A percentile compares a stretch with the other conserved stretches of the same genome.
phyloP scores from a whole-genome alignment of 2,329 filamentous ascomycete species.

The Colletotrichum gigasporum region DNA sequence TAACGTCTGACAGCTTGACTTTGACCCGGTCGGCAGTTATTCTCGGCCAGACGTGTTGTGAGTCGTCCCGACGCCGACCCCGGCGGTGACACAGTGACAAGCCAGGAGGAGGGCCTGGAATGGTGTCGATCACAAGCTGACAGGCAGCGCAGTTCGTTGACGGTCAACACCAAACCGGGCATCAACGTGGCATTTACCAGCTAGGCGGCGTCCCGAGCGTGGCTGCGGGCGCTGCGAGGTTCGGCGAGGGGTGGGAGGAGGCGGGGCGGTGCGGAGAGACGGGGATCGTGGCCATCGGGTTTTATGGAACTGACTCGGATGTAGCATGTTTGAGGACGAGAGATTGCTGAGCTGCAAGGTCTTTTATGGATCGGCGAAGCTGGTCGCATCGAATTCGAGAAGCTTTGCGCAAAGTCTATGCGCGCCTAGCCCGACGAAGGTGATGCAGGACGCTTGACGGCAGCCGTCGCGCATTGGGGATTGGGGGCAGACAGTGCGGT shows the following conservation, averaged over 20 bases:
- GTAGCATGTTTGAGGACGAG: background rate
- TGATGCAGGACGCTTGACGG: background rate
- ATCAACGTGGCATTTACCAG: constrained; percentile 39
- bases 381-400: background rate
- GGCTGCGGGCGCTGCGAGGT: background rate
- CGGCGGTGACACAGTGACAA: too few species aligned
- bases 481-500: background rate
- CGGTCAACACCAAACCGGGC: constrained; percentile 42
- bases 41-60: constrained; percentile 51
- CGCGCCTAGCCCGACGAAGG: background rate
- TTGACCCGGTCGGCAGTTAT: constrained; percentile 52
- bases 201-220: constrained; percentile 1
- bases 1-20: constrained; percentile 44
- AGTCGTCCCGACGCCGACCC: constrained; percentile 34
- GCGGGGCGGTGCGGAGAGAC: constrained; percentile 4
- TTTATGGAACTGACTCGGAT: constrained; percentile 23
- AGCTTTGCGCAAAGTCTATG: constrained; percentile 1
- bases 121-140: constrained; percentile 18
- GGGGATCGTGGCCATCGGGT: background rate
- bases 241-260: background rate
- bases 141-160: constrained; percentile 34
- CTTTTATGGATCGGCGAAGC: background rate
- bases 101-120: background rate
- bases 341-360: background rate
- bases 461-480: background rate